Percentiles rank a stretch among this genome's conserved stretches.
These are phyloP conservation scores for Galerina marginata DNA, from an alignment of 768 basidiomycete species.

Conservation along the genomic window DNA sequence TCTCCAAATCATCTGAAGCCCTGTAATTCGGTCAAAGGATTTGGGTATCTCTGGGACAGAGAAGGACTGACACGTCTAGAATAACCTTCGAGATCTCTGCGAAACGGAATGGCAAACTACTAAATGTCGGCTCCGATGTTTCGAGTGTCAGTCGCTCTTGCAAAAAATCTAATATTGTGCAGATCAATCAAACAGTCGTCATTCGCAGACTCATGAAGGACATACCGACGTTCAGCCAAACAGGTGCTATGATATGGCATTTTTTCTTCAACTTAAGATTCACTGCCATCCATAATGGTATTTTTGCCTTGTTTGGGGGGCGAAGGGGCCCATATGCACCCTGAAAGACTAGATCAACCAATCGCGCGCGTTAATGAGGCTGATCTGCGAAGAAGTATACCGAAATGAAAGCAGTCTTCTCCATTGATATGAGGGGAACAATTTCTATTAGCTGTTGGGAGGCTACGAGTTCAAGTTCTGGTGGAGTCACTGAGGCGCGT, in stretches of 20 bases:
- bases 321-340: constrained; percentile 92
- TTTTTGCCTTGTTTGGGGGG: constrained; percentile 81
- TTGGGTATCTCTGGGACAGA: not conserved
- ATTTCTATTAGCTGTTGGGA: constrained; percentile 86
- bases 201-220: constrained; percentile 6
- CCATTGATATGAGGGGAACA: constrained; percentile 89
- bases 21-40: constrained; percentile 42
- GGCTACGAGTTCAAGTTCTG: constrained; percentile 88
- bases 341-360: constrained; percentile 47
- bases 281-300: constrained; percentile 97
- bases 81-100: constrained; percentile 91
- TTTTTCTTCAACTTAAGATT: constrained; percentile 95
- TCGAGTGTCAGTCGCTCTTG: constrained; percentile 78
- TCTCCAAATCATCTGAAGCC: constrained; percentile 88
- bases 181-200: not conserved
- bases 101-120: constrained; percentile 83
- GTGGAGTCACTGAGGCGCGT: constrained; percentile 75
- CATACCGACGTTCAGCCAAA: constrained; percentile 88
- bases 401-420: constrained; percentile 89
- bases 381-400: constrained; percentile 44
- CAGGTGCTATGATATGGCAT: constrained; percentile 89
- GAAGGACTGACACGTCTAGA: constrained; percentile 79
- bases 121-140: constrained; percentile 75
- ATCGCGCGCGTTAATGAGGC: constrained; percentile 11
- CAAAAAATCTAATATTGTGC: constrained; percentile 67